Percentiles rank a stretch among this genome's conserved stretches.
Conservation (phyloP, 345 rosid genomes). For the Murraya paniculata region DNA sequence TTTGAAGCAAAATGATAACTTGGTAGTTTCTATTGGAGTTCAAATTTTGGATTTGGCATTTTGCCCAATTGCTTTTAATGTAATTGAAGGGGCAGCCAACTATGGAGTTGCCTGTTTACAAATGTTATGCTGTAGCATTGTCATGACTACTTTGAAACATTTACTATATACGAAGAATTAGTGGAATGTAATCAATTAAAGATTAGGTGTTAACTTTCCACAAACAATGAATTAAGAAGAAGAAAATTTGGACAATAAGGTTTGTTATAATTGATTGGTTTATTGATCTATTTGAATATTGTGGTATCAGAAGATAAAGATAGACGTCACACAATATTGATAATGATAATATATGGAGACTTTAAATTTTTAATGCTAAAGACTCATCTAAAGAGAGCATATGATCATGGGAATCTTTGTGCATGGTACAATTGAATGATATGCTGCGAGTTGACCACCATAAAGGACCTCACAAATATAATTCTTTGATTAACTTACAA, state of each 20-base stretch:
- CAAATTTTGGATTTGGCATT: too few relatives aligned
- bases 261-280: conserved; percentile 4
- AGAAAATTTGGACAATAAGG: not conserved
- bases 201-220: conserved; percentile 13
- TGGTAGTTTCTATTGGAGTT: too few relatives aligned
- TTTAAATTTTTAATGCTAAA: too few relatives aligned
- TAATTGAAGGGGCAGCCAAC: not conserved
- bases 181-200: conserved; percentile 19
- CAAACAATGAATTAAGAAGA: conserved; percentile 14
- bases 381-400: too few relatives aligned
- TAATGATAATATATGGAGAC: not conserved
- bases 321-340: not conserved
- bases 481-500: too few relatives aligned
- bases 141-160: not conserved
- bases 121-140: not conserved
- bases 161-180: not conserved
- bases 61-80: not conserved
- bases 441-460: not conserved
- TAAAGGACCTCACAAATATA: too few relatives aligned
- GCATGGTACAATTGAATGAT: too few relatives aligned
- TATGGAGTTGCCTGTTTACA: not conserved
- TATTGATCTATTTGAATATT: not conserved
- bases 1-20: too few relatives aligned
- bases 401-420: too few relatives aligned
- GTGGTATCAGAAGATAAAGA: not conserved